Conservation (phyloP, 202 grass and related monocot genomes). For the Schoenoplectus triqueter region DNA sequence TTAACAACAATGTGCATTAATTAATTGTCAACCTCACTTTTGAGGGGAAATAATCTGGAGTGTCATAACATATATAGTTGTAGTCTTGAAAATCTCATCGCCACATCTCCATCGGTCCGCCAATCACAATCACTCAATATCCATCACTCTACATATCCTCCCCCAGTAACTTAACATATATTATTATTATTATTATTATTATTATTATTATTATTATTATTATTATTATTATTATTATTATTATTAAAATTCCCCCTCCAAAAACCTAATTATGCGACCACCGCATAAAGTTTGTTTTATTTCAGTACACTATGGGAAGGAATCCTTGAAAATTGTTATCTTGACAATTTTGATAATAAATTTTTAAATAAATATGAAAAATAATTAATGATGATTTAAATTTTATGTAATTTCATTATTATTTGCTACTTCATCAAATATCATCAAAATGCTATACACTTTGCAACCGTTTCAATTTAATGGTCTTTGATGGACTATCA, state of each 20-base stretch:
- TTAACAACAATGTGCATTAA: background rate
- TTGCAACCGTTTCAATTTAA: too few species aligned
- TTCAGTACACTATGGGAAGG: background rate
- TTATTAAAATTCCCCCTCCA: background rate
- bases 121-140: slow-evolving; percentile 7
- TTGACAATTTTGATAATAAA: too few species aligned
- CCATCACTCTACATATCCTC: slow-evolving; percentile 24
- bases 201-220: too few species aligned
- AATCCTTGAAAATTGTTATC: too few species aligned
- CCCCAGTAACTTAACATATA: background rate
- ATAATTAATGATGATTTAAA: too few species aligned
- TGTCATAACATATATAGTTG: background rate
- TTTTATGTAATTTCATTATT: too few species aligned
- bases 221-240: background rate
- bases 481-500: too few species aligned
- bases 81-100: background rate
- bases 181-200: background rate
- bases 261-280: slow-evolving; percentile 19
- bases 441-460: too few species aligned
- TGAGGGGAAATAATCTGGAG: background rate
- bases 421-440: too few species aligned
- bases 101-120: background rate
- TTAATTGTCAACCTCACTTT: background rate
- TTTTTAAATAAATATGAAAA: too few species aligned
- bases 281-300: background rate